These are phyloP conservation scores for Blumeria graminis DNA, from an alignment of 2,329 filamentous ascomycete species.

Conservation along the genomic window DNA sequence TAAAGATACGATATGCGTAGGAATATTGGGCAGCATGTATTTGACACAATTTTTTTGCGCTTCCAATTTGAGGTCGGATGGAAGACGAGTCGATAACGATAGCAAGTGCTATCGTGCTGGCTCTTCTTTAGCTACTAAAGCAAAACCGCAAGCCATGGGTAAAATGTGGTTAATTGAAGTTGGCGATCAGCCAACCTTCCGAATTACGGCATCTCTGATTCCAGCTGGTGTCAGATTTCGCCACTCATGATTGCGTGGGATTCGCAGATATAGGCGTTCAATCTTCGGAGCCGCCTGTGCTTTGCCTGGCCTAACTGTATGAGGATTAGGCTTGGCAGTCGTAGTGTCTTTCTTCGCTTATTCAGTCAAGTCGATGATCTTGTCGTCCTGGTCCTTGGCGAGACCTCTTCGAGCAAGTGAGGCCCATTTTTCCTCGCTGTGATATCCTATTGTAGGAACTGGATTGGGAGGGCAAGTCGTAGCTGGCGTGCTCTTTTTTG, in stretches of 20 bases:
- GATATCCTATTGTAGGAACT: no score
- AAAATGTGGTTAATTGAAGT: neutral
- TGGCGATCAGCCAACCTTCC: neutral
- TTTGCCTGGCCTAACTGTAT: no score
- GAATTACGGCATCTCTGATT: neutral
- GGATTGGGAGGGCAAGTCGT: no score
- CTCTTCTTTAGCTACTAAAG: neutral
- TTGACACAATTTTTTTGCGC: neutral
- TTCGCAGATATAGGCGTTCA: neutral
- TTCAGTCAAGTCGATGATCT: no score
- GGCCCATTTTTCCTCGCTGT: no score
- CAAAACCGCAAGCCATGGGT: neutral
- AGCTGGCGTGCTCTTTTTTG: no score
- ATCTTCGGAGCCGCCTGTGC: neutral
- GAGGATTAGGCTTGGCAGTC: no score
- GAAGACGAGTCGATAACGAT: neutral
- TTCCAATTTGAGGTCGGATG: neutral
- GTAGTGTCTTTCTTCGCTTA: no score
- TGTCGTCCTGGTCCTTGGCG: no score
- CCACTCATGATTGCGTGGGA: neutral
- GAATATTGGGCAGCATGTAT: neutral
- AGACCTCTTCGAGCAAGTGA: no score
- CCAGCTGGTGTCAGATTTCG: neutral
- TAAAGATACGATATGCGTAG: neutral
- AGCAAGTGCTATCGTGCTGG: neutral